A percentile compares a stretch with the other conserved stretches of the same genome.
Conservation (phyloP, 306 rosid genomes). For the Arachis stenosperma region DNA sequence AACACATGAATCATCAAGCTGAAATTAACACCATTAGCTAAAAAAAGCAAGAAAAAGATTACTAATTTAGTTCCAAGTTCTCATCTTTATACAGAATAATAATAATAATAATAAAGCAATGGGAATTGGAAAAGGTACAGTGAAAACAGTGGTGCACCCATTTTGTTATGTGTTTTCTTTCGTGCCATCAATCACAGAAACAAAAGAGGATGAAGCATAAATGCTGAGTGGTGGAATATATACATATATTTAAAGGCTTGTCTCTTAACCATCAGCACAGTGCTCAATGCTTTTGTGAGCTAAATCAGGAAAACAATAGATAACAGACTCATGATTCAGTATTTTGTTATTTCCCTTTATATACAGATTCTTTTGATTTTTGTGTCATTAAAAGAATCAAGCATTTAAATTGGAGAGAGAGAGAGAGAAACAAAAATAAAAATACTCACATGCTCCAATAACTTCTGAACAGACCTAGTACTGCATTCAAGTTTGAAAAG, state of each 20-base stretch:
- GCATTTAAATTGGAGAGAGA: background rate
- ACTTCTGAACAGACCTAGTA: too few species aligned
- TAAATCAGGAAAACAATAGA: slow-evolving; percentile 45
- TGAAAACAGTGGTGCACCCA: slow-evolving; percentile 10
- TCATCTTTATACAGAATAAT: slow-evolving; percentile 5
- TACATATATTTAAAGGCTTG: background rate
- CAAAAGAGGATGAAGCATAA: slow-evolving; percentile 27
- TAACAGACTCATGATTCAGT: slow-evolving; percentile 34
- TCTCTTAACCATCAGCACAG: slow-evolving; percentile 42
- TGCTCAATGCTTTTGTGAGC: slow-evolving; percentile 43
- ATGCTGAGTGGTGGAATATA: slow-evolving; percentile 12
- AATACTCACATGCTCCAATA: too few species aligned
- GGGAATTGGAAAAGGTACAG: slow-evolving; percentile 18
- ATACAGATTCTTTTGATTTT: slow-evolving; percentile 6
- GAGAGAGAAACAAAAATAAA: background rate
- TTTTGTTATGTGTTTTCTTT: slow-evolving; percentile 20
- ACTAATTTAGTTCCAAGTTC: slow-evolving; percentile 30
- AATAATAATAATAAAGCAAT: background rate
- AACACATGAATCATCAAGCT: slow-evolving; percentile 12
- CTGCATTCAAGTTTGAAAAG: too few species aligned
- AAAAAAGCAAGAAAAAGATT: background rate
- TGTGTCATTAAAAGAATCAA: background rate
- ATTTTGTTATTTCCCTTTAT: slow-evolving; percentile 19
- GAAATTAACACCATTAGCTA: slow-evolving; percentile 15
- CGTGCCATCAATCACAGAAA: slow-evolving; percentile 19